Conservation (phyloP, 2,329 filamentous ascomycete genomes). For the Bipolaris oryzae region DNA sequence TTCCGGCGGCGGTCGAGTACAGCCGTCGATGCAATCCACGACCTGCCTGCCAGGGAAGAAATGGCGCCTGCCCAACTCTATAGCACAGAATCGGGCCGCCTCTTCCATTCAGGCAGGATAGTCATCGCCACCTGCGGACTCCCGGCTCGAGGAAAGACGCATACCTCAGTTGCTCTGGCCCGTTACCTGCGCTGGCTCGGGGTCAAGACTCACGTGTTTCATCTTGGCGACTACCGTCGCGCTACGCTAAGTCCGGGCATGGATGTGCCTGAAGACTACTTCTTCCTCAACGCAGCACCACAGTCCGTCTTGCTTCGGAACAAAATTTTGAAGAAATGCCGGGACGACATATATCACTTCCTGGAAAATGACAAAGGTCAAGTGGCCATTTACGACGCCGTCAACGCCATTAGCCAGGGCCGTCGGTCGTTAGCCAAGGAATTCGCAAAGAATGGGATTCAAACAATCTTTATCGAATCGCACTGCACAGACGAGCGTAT, state of each 20-base stretch:
- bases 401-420: conserved; percentile 86
- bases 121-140: conserved; percentile 96
- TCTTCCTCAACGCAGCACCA: conserved; percentile 92
- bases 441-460: conserved; percentile 94
- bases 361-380: conserved; percentile 97
- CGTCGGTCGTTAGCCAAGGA: conserved; percentile 88
- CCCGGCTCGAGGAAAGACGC: conserved; percentile 95
- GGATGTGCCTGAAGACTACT: conserved; percentile 94
- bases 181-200: conserved; percentile 96
- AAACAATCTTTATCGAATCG: conserved; percentile 97
- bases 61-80: conserved; percentile 96
- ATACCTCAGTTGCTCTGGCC: conserved; percentile 93
- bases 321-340: conserved; percentile 96
- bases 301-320: conserved; percentile 91
- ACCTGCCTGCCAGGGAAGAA: conserved; percentile 80
- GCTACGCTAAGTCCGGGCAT: conserved; percentile 84
- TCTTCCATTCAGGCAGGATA: conserved; percentile 97
- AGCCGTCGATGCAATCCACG: conserved; percentile 96
- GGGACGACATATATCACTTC: conserved; percentile 96
- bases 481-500: conserved; percentile 92
- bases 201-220: conserved; percentile 97
- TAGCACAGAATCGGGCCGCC: conserved; percentile 93
- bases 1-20: conserved; percentile 94
- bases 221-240: conserved; percentile 93
- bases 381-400: conserved; percentile 97